phyloP scores from a whole-genome alignment of 805 yeast genomes.

The Saccharomycopsis babjevae region DNA sequence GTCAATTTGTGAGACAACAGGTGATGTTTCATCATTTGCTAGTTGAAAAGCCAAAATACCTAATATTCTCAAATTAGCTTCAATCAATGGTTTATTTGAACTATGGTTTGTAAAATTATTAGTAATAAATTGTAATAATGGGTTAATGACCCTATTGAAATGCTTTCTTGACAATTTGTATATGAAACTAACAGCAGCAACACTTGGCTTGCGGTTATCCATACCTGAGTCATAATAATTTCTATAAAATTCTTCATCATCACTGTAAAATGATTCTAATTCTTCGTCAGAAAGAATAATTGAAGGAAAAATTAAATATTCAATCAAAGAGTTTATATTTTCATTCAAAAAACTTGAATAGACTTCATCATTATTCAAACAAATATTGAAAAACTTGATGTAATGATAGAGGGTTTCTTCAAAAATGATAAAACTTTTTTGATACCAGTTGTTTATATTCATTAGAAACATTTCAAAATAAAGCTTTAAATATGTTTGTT shows the following conservation, averaged over 20 bases:
- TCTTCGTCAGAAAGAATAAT: conserved; percentile 58
- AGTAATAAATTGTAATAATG: conserved; percentile 42
- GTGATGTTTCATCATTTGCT: conserved; percentile 35
- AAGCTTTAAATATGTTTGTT: conserved; percentile 3
- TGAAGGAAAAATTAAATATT: conserved; percentile 41
- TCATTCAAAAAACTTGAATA: conserved; percentile 31
- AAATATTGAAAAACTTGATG: conserved; percentile 10
- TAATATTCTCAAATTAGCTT: conserved; percentile 71
- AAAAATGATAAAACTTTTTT: conserved; percentile 25
- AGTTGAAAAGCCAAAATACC: conserved; percentile 54
- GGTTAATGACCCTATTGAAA: conserved; percentile 5
- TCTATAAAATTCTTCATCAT: conserved; percentile 77
- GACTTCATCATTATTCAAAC: conserved; percentile 4
- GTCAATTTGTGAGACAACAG: conserved; percentile 48
- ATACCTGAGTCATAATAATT: conserved; percentile 54
- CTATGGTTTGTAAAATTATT: conserved; percentile 32
- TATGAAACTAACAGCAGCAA: conserved; percentile 69
- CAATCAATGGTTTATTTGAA: conserved; percentile 50
- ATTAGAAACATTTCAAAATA: conserved; percentile 11
- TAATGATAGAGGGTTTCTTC: conserved; percentile 8
- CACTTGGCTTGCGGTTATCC: conserved; percentile 62
- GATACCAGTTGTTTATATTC: conserved; percentile 51
- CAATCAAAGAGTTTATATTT: conserved; percentile 5
- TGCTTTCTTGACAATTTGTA: conserved; percentile 21
- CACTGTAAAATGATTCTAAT: conserved; percentile 65